Conservation (phyloP, 1,139 yeast genomes). For the Yamadazyma dendronema region DNA sequence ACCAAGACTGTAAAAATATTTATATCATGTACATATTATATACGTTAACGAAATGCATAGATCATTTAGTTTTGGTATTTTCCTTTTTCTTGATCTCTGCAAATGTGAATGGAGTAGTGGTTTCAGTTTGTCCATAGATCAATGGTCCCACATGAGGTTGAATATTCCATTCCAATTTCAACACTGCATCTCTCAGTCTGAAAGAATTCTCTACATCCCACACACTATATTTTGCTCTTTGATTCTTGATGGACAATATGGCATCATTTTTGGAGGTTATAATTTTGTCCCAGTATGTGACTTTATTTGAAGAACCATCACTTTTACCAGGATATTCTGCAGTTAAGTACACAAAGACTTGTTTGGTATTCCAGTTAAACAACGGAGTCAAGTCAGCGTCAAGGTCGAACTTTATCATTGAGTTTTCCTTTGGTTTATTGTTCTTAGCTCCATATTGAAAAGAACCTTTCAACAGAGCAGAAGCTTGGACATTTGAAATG, state of each 20-base stretch:
- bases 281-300: constrained; percentile 90
- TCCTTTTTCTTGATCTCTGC: constrained; percentile 20
- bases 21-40: not conserved
- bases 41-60: not conserved
- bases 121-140: constrained; percentile 59
- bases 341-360: constrained; percentile 82
- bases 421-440: constrained; percentile 77
- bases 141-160: constrained; percentile 90
- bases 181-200: constrained; percentile 63
- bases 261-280: constrained; percentile 62
- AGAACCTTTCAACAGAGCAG: constrained; percentile 55
- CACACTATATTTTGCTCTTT: constrained; percentile 74
- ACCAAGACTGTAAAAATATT: not conserved
- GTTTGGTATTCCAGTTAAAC: constrained; percentile 97
- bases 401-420: constrained; percentile 69
- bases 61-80: not conserved
- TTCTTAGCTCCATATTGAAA: constrained; percentile 71
- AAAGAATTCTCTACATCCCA: constrained; percentile 81
- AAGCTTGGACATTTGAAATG: constrained; percentile 37
- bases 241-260: constrained; percentile 46
- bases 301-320: constrained; percentile 53
- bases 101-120: constrained; percentile 27
- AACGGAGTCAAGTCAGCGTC: constrained; percentile 63
- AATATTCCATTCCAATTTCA: constrained; percentile 83
- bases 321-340: constrained; percentile 79